Conservation (phyloP, 805 yeast genomes). For the Jamesozyma spencerorum region DNA sequence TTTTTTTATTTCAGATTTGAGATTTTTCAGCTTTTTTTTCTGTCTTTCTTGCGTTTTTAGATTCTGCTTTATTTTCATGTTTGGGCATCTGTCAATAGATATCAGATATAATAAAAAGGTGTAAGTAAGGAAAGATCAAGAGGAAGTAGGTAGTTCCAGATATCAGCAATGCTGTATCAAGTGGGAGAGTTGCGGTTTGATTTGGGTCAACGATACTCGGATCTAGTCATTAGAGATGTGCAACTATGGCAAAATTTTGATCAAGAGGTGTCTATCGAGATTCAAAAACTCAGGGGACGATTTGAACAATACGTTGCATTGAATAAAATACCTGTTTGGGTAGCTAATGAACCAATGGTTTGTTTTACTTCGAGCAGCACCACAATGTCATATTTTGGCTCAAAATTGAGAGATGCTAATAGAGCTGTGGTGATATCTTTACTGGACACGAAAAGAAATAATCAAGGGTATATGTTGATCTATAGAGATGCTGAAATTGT, state of each 20-base stretch:
- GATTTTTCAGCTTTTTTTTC: not conserved
- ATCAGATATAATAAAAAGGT: not conserved
- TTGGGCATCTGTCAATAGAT: no score
- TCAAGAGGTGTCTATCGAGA: not conserved
- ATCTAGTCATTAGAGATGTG: slow-evolving; percentile 19
- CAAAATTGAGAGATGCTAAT: slow-evolving; percentile 17
- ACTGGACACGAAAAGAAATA: not conserved
- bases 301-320: slow-evolving; percentile 19
- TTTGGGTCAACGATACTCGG: slow-evolving; percentile 16
- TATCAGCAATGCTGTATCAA: slow-evolving; percentile 3
- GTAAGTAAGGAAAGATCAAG: no score
- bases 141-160: no score
- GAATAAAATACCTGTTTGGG: slow-evolving; percentile 24
- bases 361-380: slow-evolving; percentile 24
- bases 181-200: slow-evolving; percentile 14
- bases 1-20: not conserved
- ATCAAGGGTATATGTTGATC: slow-evolving; percentile 2
- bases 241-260: slow-evolving; percentile 19
- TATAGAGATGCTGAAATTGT: slow-evolving; percentile 5
- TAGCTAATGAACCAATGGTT: slow-evolving; percentile 5
- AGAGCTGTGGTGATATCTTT: slow-evolving; percentile 20
- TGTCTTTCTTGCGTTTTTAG: not conserved
- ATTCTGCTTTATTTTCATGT: not conserved
- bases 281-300: slow-evolving; percentile 9
- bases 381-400: slow-evolving; percentile 20